Evolutionary conservation across 2,329 filamentous ascomycete species (phyloP), one percentile per base, ranked within the genome.

Genomic region (Bipolaris gigantea): DNA sequence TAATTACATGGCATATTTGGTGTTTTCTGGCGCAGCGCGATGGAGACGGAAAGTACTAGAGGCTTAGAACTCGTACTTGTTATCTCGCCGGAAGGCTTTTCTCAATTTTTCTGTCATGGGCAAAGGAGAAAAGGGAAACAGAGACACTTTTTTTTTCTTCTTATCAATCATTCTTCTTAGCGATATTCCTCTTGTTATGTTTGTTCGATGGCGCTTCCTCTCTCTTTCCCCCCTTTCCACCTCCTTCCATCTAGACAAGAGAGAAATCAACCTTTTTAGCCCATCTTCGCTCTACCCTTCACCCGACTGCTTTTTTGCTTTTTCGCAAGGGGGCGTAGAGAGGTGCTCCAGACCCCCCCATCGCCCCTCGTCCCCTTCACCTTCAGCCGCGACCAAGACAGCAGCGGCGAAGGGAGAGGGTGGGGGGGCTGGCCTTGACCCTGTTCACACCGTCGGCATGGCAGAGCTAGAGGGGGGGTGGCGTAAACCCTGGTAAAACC

Each of bases 1-100:
- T 52, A 49, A 62, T 53, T 50, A 49, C 38, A 54, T 52, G 46
- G 53, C 6, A 30, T 27, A 32, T 55, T 55, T 50, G 63, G 63
- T 55, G 63, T 66, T 60, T 64, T 66, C 57, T 59, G 48, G 50
- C 41, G 54, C 32, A 34, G n/a, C 25, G 25, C 25, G 25, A 8
- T 25, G 43, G 38, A 7, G 21, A 21, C 6, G 59, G 55, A 43
- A 27, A 27, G 56, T 53, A 53, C 45, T 59, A 50, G 47, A 55
- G 59, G 58, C 57, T 48, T 60, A 46, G 59, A 55, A 53, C 56
- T 62, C 53, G 51, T 55, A 27, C 25, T 27, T 27, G 25, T 27
- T 25, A 25, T 25, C 25, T 25, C 6, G 25, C n/a, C n/a, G n/a
- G n/a, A n/a, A n/a, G n/a, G n/a, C n/a, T n/a, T n/a, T n/a, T n/a